These are phyloP conservation scores for Leccinum pachyderme DNA, from an alignment of 1,284 basidiomycete genomes.

Conservation along the genomic window DNA sequence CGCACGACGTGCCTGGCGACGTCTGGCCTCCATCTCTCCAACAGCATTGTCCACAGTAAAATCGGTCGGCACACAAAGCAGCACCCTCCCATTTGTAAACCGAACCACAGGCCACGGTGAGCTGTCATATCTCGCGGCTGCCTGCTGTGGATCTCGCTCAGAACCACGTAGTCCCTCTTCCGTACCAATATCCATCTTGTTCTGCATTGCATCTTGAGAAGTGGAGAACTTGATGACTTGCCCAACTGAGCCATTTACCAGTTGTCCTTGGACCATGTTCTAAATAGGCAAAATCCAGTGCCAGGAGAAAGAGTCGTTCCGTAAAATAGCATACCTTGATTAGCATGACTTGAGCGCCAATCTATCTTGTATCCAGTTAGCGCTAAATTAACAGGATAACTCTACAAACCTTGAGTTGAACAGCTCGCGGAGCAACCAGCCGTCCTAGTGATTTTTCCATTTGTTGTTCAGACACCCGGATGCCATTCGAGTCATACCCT, in stretches of 20 bases:
- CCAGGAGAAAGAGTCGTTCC: neutral
- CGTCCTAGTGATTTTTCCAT: constrained; percentile 27
- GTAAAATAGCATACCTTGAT: constrained; percentile 53
- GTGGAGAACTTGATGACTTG: constrained; percentile 66
- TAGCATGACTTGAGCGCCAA: constrained; percentile 63
- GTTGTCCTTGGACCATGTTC: constrained; percentile 52
- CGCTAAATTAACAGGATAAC: neutral
- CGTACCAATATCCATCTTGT: constrained; percentile 40
- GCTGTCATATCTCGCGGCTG: constrained; percentile 27
- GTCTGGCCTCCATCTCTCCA: constrained; percentile 50
- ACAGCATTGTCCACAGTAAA: constrained; percentile 58
- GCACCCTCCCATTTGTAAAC: constrained; percentile 45
- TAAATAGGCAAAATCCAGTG: constrained; percentile 22
- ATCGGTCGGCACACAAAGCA: constrained; percentile 50
- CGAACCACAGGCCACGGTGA: constrained; percentile 54
- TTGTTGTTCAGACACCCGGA: constrained; percentile 23
- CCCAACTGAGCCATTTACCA: constrained; percentile 92
- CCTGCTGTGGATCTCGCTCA: constrained; percentile 21
- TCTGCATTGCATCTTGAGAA: constrained; percentile 43
- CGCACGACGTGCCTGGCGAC: constrained; percentile 44
- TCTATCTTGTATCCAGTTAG: constrained; percentile 19
- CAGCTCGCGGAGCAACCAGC: constrained; percentile 24
- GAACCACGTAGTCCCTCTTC: constrained; percentile 35
- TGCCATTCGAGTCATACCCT: constrained; percentile 27
- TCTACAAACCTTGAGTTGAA: constrained; percentile 28